phyloP scores from a whole-genome alignment of 2,329 filamentous ascomycete species.

The Daldinia sp. region DNA sequence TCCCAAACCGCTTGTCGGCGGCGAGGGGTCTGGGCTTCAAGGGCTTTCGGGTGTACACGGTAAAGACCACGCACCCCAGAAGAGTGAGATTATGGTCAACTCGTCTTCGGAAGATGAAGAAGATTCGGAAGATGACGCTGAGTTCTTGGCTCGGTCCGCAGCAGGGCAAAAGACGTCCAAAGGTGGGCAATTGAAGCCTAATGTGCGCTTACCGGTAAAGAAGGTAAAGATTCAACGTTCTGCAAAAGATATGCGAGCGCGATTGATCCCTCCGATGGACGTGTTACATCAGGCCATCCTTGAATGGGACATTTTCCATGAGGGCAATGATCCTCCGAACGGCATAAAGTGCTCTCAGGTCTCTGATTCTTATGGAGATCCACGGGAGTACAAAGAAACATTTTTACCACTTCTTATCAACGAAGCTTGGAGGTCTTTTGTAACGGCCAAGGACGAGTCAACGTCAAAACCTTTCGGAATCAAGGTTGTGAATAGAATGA shows the following conservation, averaged over 20 bases:
- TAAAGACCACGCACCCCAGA: constrained; percentile 78
- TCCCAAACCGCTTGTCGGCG: constrained; percentile 63
- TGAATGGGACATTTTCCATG: constrained; percentile 93
- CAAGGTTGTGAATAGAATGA: constrained; percentile 86
- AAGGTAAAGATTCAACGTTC: constrained; percentile 83
- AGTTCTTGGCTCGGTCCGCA: constrained; percentile 57
- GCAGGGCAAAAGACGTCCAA: constrained; percentile 59
- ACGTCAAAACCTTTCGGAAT: constrained; percentile 83
- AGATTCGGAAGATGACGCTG: constrained; percentile 68
- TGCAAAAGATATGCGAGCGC: constrained; percentile 91
- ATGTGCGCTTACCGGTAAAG: constrained; percentile 77
- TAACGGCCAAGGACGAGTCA: constrained; percentile 87
- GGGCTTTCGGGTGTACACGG: constrained; percentile 74
- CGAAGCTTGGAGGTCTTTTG: constrained; percentile 95
- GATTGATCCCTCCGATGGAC: constrained; percentile 88
- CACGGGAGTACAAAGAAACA: constrained; percentile 82
- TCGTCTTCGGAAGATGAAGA: constrained; percentile 79
- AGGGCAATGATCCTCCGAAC: constrained; percentile 84
- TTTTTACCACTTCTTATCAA: constrained; percentile 91
- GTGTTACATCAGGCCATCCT: constrained; percentile 85
- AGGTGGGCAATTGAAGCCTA: constrained; percentile 58
- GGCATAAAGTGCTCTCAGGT: constrained; percentile 78
- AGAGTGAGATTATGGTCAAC: constrained; percentile 90
- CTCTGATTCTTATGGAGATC: constrained; percentile 78
- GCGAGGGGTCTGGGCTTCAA: constrained; percentile 80